Conservation (phyloP, 805 yeast species). For the Hanseniaspora pseudoguilliermondii region DNA sequence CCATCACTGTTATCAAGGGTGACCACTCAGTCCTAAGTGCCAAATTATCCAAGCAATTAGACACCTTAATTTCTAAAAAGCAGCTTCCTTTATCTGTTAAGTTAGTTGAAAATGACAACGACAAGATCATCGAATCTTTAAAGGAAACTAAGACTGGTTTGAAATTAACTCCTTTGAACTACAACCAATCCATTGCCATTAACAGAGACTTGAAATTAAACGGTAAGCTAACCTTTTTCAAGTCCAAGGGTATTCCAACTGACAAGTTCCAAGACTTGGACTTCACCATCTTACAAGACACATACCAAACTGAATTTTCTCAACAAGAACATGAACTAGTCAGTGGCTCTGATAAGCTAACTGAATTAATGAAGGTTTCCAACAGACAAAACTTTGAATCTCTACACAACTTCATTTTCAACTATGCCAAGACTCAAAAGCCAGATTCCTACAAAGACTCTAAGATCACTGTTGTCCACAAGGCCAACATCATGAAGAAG, state of each 20-base stretch:
- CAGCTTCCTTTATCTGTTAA: constrained; percentile 43
- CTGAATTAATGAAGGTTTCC: constrained; percentile 57
- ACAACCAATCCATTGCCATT: constrained; percentile 56
- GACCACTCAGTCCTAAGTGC: constrained; percentile 54
- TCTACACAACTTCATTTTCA: constrained; percentile 93
- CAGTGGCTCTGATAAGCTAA: constrained; percentile 66
- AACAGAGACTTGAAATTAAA: constrained; percentile 93
- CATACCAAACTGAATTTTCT: constrained; percentile 97
- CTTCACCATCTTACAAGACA: constrained; percentile 91
- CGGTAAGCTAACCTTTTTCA: constrained; percentile 88
- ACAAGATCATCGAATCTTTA: constrained; percentile 77
- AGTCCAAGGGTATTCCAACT: constrained; percentile 86
- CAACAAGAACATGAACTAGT: constrained; percentile 96
- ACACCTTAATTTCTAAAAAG: constrained; percentile 9
- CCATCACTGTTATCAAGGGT: constrained; percentile 92
- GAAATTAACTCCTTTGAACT: constrained; percentile 31
- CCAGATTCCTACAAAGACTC: constrained; percentile 49
- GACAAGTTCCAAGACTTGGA: constrained; percentile 81
- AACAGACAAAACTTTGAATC: constrained; percentile 92
- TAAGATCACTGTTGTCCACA: constrained; percentile 89
- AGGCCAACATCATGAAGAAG: constrained; percentile 97
- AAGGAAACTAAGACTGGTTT: constrained; percentile 95
- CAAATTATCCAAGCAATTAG: constrained; percentile 10
- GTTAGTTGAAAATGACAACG: constrained; percentile 73
- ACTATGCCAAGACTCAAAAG: constrained; percentile 46